Evolutionary conservation across 768 basidiomycete species (phyloP), one percentile per base, ranked within the genome.

Genomic region (Amanita brunnescens): DNA sequence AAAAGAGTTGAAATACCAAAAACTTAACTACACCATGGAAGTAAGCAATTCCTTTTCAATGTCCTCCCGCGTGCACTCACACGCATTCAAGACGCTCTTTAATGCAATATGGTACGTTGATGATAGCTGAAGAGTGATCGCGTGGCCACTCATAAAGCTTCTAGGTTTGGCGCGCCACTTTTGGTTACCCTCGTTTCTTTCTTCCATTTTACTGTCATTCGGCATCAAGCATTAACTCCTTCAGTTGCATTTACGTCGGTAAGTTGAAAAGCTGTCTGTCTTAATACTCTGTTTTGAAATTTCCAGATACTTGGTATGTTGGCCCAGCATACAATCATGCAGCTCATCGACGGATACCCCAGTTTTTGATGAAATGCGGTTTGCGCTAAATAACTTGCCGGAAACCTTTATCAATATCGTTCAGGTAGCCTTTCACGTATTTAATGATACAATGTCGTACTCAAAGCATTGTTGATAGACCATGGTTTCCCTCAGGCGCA

Each of bases 351-450:
- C 29, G 46, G 41, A 54, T 47, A 53, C 54, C 16, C 24, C 24
- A 80, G 91, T 95, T 16, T 94, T 95, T 67, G 76, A 77, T 47
- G 89, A 93, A 67, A 81, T 95, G 77, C 40, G 50, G 9, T 44
- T 34, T 44, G 89, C 87, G 5, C 75, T 95, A 49, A 91, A 85
- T 58, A 87, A 86, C 0, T 76, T 96, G 5, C 93, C 93, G 0
- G 91, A 94, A 64, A 91, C 90, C 0, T 83, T 94, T 61, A 91
- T 96, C 64, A 89, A 91, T 59, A 76, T 90, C 70, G 73, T 95
- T 6, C 92, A 96, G 70, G 85, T 81, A 47, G 38, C 44, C 13
- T 12, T 1, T 35, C 21, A 39, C 33, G 33, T 16, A 14, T 35
- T 44, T 41, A 14, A 47, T 35, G 29, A 29, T 18, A 16, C 1